Percentiles rank a stretch among this genome's conserved stretches.
Conservation (phyloP, 2,329 filamentous ascomycete genomes). For the Fusarium caatingaense region DNA sequence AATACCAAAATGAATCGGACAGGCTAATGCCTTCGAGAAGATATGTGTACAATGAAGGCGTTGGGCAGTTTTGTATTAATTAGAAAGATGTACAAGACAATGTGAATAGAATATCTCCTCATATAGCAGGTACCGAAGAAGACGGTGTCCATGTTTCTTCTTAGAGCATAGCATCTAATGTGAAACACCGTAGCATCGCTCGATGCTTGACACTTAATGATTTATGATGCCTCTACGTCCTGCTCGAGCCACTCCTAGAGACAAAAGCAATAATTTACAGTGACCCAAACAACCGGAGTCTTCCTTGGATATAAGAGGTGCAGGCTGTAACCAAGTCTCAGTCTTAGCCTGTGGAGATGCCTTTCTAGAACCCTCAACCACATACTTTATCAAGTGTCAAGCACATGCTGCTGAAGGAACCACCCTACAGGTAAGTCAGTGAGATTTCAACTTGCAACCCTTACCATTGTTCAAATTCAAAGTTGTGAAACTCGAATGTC, state of each 20-base stretch:
- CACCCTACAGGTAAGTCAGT: constrained; percentile 32
- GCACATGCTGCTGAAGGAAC: background rate
- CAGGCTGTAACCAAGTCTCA: background rate
- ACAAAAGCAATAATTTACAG: background rate
- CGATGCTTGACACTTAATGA: constrained; percentile 14
- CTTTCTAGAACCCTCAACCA: background rate
- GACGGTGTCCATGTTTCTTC: background rate
- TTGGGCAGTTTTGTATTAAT: background rate
- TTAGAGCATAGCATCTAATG: background rate
- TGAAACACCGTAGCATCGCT: constrained; percentile 12
- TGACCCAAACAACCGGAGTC: background rate
- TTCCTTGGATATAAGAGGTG: background rate
- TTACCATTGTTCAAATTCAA: constrained; percentile 24
- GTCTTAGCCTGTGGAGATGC: background rate
- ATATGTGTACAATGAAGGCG: background rate
- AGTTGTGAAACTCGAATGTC: background rate
- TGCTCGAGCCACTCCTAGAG: background rate
- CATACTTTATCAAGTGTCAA: background rate
- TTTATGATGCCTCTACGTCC: background rate
- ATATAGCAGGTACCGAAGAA: background rate
- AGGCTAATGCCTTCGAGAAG: background rate
- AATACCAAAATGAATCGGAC: background rate
- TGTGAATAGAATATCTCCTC: background rate
- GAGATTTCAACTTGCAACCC: constrained; percentile 27
- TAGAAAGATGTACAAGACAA: background rate